Evolutionary conservation across 2,329 filamentous ascomycete species (phyloP).

Genomic region (Diplodia scrobiculata): DNA sequence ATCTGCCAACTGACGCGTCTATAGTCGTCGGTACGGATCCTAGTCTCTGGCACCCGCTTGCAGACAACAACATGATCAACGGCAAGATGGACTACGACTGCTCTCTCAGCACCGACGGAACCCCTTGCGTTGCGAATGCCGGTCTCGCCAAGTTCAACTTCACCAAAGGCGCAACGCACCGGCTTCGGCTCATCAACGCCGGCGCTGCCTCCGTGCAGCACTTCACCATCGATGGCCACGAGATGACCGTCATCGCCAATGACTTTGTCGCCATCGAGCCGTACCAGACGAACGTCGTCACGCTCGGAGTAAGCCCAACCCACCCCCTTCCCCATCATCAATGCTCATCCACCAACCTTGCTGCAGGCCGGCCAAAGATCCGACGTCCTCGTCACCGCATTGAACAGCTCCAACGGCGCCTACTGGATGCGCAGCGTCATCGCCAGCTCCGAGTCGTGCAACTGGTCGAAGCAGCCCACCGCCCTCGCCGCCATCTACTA

Average conservation of each 20-base stretch:
- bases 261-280: slow-evolving; percentile 50
- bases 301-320: slow-evolving; percentile 36
- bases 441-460: slow-evolving; percentile 30
- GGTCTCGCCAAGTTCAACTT: slow-evolving; percentile 44
- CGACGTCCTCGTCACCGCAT: slow-evolving; percentile 44
- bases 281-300: slow-evolving; percentile 45
- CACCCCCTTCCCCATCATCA: not conserved
- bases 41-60: slow-evolving; percentile 25
- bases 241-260: slow-evolving; percentile 47
- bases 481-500: slow-evolving; percentile 66
- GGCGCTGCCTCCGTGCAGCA: slow-evolving; percentile 47
- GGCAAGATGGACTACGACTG: slow-evolving; percentile 39
- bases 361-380: slow-evolving; percentile 46
- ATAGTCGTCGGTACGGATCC: slow-evolving; percentile 30
- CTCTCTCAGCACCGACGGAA: slow-evolving; percentile 32
- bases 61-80: slow-evolving; percentile 38
- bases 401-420: slow-evolving; percentile 36
- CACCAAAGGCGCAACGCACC: slow-evolving; percentile 45
- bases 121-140: slow-evolving; percentile 35
- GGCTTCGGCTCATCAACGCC: slow-evolving; percentile 49
- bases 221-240: slow-evolving; percentile 51
- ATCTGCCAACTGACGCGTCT: not conserved
- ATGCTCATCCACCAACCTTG: not conserved
- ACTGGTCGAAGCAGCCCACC: slow-evolving; percentile 31
- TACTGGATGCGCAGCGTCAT: slow-evolving; percentile 44